These are phyloP conservation scores for Gossypium longicalyx DNA, from an alignment of 345 rosid genomes.

Conservation along the genomic window DNA sequence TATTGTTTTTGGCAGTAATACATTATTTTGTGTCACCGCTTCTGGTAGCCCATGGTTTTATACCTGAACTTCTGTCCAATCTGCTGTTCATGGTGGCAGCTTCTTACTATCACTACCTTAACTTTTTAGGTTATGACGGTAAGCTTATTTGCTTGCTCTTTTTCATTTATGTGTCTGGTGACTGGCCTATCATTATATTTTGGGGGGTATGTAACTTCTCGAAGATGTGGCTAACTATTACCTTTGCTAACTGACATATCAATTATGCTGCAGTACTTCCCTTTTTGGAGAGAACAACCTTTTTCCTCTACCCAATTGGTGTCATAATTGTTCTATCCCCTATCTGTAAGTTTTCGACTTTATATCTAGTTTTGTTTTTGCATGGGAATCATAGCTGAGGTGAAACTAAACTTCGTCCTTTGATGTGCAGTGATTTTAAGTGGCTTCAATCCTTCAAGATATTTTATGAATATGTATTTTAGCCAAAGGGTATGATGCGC, in stretches of 20 bases:
- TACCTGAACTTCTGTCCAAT: conserved; percentile 78
- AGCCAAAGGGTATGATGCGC: conserved; percentile 60
- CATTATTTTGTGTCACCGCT: conserved; percentile 93
- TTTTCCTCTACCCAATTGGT: conserved; percentile 95
- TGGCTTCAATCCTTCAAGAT: conserved; percentile 97
- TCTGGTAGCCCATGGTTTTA: conserved; percentile 82
- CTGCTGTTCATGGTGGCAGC: conserved; percentile 91
- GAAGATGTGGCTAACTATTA: conserved; percentile 1
- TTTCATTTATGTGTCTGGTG: background rate
- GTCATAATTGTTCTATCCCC: conserved; percentile 73
- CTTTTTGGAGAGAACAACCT: conserved; percentile 92
- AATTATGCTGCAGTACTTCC: conserved; percentile 65
- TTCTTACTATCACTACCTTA: conserved; percentile 94
- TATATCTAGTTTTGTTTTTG: conserved; percentile 1
- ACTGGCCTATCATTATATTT: background rate
- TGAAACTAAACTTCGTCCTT: background rate
- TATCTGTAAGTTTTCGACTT: conserved; percentile 55
- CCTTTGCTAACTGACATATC: conserved; percentile 4
- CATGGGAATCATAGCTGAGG: background rate
- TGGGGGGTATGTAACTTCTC: background rate
- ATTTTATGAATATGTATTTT: conserved; percentile 86
- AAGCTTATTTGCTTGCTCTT: conserved; percentile 22
- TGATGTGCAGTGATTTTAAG: conserved; percentile 74
- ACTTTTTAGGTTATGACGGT: conserved; percentile 98
- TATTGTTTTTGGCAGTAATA: conserved; percentile 52